Conservation (phyloP, 192 early-diverging fungal genomes). For the Powellomyces hirtus region DNA sequence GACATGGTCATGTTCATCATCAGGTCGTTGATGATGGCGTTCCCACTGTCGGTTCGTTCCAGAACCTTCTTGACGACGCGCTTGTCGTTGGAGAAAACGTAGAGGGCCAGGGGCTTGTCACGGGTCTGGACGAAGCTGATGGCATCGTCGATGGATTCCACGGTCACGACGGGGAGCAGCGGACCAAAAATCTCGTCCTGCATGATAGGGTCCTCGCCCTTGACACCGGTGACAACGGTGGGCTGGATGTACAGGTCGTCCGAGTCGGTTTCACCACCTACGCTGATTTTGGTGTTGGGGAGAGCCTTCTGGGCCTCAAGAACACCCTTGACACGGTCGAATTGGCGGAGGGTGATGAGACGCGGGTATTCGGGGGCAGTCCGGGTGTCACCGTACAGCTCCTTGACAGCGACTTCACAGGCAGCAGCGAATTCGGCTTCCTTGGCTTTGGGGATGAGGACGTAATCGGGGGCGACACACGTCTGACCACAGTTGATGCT, state of each 20-base stretch:
- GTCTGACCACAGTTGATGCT: constrained; percentile 86
- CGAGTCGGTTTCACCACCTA: constrained; percentile 57
- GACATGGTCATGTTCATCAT: constrained; percentile 58
- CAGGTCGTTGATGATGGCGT: constrained; percentile 76
- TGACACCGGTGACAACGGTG: constrained; percentile 75
- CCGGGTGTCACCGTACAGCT: constrained; percentile 37
- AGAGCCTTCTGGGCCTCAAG: constrained; percentile 42
- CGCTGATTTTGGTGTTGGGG: constrained; percentile 37
- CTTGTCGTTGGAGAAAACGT: constrained; percentile 62
- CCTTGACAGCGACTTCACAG: constrained; percentile 35
- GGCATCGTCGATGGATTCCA: constrained; percentile 37
- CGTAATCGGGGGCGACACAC: constrained; percentile 85
- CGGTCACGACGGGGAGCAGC: constrained; percentile 71
- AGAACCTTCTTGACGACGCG: constrained; percentile 59
- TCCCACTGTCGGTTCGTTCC: constrained; percentile 70
- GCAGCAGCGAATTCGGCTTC: constrained; percentile 58
- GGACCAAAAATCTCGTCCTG: constrained; percentile 91
- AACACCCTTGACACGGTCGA: constrained; percentile 58
- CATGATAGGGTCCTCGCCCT: constrained; percentile 57
- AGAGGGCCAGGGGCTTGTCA: constrained; percentile 78
- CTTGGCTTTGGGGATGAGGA: constrained; percentile 63
- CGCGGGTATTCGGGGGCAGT: constrained; percentile 59
- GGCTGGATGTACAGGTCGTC: constrained; percentile 75
- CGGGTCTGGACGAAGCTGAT: constrained; percentile 32
- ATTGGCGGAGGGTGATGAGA: constrained; percentile 72